A percentile compares a stretch with the other conserved stretches of the same genome.
phyloP scores from a whole-genome alignment of 805 yeast genomes.

The Isabelozyma rhagii region DNA sequence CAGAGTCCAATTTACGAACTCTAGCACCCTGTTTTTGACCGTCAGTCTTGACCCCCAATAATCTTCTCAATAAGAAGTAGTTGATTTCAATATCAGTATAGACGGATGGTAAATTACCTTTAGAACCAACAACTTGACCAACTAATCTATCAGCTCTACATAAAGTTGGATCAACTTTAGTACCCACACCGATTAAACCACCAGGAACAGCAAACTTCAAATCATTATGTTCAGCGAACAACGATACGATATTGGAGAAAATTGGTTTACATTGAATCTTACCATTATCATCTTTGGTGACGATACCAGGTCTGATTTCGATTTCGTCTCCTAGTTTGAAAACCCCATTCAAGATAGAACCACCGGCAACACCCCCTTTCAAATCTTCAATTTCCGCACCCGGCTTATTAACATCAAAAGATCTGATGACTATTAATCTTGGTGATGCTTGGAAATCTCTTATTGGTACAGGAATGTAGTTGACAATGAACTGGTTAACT shows the following conservation, averaged over 20 bases:
- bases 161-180: constrained; percentile 96
- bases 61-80: constrained; percentile 92
- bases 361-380: constrained; percentile 99
- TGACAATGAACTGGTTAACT: constrained; percentile 93
- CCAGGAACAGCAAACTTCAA: constrained; percentile 99
- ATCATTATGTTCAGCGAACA: constrained; percentile 97
- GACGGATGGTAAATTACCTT: constrained; percentile 91
- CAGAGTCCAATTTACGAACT: constrained; percentile 89
- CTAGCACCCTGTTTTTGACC: constrained; percentile 92
- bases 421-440: constrained; percentile 92
- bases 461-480: constrained; percentile 92
- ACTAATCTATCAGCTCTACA: constrained; percentile 99
- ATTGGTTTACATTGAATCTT: constrained; percentile 95
- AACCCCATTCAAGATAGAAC: constrained; percentile 95
- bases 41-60: constrained; percentile 97
- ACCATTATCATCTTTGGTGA: constrained; percentile 84
- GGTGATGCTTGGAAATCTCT: constrained; percentile 95
- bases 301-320: constrained; percentile 98
- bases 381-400: constrained; percentile 96
- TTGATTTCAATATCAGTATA: constrained; percentile 97
- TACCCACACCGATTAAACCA: constrained; percentile 99
- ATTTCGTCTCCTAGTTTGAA: constrained; percentile 96
- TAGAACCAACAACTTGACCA: constrained; percentile 98
- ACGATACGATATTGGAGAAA: constrained; percentile 86
- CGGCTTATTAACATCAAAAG: constrained; percentile 98